These are phyloP conservation scores for Hymenoscyphus occultus DNA, from an alignment of 2,329 filamentous ascomycete genomes.

Conservation along the genomic window DNA sequence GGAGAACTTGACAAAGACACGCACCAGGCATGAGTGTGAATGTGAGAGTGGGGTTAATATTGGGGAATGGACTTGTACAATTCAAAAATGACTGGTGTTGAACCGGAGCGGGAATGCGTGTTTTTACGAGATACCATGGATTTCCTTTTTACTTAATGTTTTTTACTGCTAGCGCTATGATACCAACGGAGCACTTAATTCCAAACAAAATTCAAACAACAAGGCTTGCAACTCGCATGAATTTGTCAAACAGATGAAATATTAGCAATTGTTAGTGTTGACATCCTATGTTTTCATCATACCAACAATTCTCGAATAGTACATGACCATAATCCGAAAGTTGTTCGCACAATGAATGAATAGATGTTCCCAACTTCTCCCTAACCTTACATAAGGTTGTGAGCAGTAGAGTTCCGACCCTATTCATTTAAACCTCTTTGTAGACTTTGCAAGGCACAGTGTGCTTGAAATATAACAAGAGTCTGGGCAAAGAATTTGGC, in stretches of 20 bases:
- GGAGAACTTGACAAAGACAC: background rate
- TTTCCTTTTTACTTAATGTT: conserved; percentile 1
- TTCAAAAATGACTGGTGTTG: background rate
- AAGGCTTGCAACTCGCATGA: no score
- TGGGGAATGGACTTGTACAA: background rate
- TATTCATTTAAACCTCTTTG: no score
- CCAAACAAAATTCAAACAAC: background rate
- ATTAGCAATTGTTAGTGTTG: no score
- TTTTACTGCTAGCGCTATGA: conserved; percentile 5
- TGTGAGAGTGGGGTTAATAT: background rate
- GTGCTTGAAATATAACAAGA: background rate
- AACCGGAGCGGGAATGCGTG: conserved; percentile 1
- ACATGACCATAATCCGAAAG: background rate
- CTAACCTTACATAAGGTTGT: no score
- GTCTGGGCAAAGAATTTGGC: background rate
- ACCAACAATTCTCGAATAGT: background rate
- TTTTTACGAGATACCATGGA: conserved; percentile 9
- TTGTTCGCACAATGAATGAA: background rate
- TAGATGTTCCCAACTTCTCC: background rate
- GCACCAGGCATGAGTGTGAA: background rate
- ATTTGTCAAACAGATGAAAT: no score
- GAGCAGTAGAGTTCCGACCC: no score
- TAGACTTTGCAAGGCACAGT: no score
- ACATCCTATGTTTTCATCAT: background rate
- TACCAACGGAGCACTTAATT: background rate